These are phyloP conservation scores for Pythium dissimile DNA, from an alignment of 352 stramenopile genomes.

Conservation along the genomic window DNA sequence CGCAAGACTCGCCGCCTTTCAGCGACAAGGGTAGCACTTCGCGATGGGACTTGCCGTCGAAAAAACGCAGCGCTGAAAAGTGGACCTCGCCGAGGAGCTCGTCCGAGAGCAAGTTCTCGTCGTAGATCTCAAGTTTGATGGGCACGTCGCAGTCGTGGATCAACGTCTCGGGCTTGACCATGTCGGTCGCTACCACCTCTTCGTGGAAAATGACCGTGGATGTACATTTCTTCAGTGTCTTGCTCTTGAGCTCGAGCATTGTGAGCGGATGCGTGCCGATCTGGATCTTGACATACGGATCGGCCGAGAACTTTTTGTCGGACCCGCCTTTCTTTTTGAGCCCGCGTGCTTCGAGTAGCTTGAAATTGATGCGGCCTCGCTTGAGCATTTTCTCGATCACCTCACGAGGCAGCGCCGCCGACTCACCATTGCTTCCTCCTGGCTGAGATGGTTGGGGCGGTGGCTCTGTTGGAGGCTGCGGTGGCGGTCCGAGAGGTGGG, in stretches of 20 bases:
- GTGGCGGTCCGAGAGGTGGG: slow-evolving; percentile 43
- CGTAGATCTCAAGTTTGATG: slow-evolving; percentile 79
- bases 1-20: slow-evolving; percentile 27
- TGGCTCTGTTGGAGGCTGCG: slow-evolving; percentile 45
- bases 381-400: slow-evolving; percentile 53
- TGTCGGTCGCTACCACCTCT: slow-evolving; percentile 77
- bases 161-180: slow-evolving; percentile 71
- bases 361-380: slow-evolving; percentile 66
- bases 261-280: slow-evolving; percentile 72
- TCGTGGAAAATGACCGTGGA: slow-evolving; percentile 84
- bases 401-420: neutral
- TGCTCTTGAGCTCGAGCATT: slow-evolving; percentile 70
- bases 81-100: slow-evolving; percentile 71
- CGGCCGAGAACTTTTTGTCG: slow-evolving; percentile 70
- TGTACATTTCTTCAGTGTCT: slow-evolving; percentile 78
- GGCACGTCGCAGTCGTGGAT: slow-evolving; percentile 67
- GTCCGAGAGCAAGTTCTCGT: slow-evolving; percentile 86
- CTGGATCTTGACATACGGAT: slow-evolving; percentile 80
- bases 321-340: slow-evolving; percentile 54
- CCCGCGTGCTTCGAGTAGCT: slow-evolving; percentile 58
- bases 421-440: neutral
- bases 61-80: slow-evolving; percentile 77
- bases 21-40: slow-evolving; percentile 65
- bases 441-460: slow-evolving; percentile 24
- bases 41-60: slow-evolving; percentile 55